phyloP scores from a whole-genome alignment of 2,329 filamentous ascomycete species.

The Fulvia fulva region DNA sequence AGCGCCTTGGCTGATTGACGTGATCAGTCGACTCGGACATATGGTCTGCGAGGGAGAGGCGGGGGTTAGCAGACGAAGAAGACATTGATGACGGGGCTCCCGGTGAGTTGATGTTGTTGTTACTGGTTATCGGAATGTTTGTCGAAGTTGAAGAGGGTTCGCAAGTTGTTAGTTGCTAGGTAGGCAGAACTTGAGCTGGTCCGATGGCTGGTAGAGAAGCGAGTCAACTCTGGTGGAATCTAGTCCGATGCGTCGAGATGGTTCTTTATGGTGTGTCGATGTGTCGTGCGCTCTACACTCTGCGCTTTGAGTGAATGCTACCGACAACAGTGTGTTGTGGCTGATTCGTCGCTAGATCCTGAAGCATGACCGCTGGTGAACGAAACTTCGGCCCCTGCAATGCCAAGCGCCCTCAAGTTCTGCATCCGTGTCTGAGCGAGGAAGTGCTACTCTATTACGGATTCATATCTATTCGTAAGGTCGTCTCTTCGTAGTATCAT shows the following conservation, averaged over 20 bases:
- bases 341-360: neutral
- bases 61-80: neutral
- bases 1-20: neutral
- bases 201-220: neutral
- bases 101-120: neutral
- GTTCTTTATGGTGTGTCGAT: neutral
- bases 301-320: neutral
- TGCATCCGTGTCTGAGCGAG: neutral
- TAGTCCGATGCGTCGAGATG: neutral
- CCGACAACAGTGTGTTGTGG: neutral
- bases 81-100: neutral
- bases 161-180: neutral
- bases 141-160: neutral
- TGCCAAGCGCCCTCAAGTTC: neutral
- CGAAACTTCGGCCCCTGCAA: neutral
- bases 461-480: too few relatives aligned
- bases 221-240: neutral
- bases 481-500: too few relatives aligned
- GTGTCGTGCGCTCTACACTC: neutral
- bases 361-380: neutral
- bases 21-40: neutral
- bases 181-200: neutral
- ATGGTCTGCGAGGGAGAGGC: neutral
- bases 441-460: too few relatives aligned
- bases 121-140: neutral